Percentiles rank a stretch among this genome's conserved stretches.
phyloP scores from a whole-genome alignment of 306 rosid genomes.

The Quercus agrifolia region DNA sequence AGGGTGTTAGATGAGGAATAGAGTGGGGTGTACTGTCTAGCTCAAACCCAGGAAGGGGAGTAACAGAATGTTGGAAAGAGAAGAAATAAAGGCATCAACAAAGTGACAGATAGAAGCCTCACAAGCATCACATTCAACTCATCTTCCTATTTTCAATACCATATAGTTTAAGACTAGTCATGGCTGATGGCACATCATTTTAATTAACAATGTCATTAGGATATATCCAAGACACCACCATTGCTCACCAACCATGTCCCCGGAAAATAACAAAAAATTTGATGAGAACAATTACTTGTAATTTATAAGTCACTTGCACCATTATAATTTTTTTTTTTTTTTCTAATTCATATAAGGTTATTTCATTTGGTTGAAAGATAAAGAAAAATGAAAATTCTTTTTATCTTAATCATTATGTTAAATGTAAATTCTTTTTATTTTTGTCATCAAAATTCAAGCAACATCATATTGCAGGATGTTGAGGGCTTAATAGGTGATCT shows the following conservation, averaged over 20 bases:
- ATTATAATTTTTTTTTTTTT: background rate
- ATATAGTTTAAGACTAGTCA: background rate
- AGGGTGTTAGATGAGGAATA: background rate
- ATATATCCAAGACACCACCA: background rate
- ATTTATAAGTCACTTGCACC: background rate
- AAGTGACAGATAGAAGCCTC: background rate
- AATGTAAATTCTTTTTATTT: no score
- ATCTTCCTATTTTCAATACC: background rate
- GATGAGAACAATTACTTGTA: background rate
- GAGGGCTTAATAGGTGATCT: no score
- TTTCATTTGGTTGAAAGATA: no score
- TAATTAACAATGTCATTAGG: background rate
- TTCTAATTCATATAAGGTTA: no score
- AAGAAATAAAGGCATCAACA: background rate
- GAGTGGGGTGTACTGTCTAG: constrained; percentile 16
- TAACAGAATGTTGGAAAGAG: constrained; percentile 10
- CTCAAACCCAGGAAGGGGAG: constrained; percentile 6
- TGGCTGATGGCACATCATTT: constrained; percentile 22
- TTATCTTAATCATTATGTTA: no score
- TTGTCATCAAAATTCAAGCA: no score
- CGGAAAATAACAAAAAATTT: background rate
- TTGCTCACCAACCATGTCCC: background rate
- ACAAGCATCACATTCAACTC: background rate
- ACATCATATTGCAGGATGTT: no score
- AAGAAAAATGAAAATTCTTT: no score